A percentile compares a stretch with the other conserved stretches of the same genome.
These are phyloP conservation scores for Podospora conica DNA, from an alignment of 495 filamentous ascomycete genomes.

Conservation along the genomic window DNA sequence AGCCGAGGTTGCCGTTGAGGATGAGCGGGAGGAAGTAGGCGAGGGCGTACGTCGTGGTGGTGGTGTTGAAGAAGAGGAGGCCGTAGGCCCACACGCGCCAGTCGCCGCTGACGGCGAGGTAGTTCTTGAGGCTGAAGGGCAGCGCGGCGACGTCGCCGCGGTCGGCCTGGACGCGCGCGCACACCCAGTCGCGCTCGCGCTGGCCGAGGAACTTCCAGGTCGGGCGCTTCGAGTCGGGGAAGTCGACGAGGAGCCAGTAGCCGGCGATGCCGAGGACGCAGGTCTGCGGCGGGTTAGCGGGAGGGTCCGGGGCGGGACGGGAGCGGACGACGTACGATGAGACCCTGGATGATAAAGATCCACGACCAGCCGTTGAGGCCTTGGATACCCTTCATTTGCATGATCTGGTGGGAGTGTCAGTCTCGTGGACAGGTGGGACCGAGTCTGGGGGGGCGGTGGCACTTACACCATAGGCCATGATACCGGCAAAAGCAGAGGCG, in stretches of 20 bases:
- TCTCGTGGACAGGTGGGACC: neutral
- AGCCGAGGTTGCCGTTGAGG: conserved; percentile 52
- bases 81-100: conserved; percentile 59
- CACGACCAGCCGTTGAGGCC: conserved; percentile 55
- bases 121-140: conserved; percentile 46
- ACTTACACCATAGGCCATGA: conserved; percentile 54
- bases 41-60: conserved; percentile 57
- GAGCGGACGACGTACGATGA: conserved; percentile 15
- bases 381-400: conserved; percentile 48
- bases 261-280: conserved; percentile 40
- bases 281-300: conserved; percentile 21
- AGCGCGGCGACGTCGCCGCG: conserved; percentile 48
- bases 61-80: conserved; percentile 52
- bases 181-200: conserved; percentile 48
- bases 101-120: conserved; percentile 45
- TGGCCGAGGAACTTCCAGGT: conserved; percentile 49
- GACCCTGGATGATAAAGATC: conserved; percentile 59
- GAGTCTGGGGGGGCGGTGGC: neutral
- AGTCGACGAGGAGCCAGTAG: conserved; percentile 53
- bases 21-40: conserved; percentile 66
- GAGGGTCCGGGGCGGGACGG: neutral
- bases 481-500: conserved; percentile 55
- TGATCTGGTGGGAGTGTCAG: conserved; percentile 32
- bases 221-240: conserved; percentile 48
- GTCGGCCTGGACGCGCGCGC: conserved; percentile 53